Percentiles rank a stretch among this genome's conserved stretches.
These are phyloP conservation scores for Beauveria brongniartii DNA, from an alignment of 2,329 filamentous ascomycete species.

Conservation along the genomic window DNA sequence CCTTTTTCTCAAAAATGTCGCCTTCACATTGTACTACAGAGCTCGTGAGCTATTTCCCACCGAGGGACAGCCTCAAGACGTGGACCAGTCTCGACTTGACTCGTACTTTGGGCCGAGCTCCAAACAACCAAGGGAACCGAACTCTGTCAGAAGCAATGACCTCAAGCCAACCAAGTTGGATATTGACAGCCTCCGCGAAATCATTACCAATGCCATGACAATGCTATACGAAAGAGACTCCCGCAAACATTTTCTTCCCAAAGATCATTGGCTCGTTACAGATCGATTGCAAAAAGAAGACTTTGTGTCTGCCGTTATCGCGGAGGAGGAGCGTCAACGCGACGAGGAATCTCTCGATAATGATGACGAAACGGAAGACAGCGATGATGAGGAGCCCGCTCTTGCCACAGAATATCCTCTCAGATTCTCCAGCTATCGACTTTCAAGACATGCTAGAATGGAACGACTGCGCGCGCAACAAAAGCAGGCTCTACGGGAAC, in stretches of 20 bases:
- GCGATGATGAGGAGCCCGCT: slow-evolving; percentile 23
- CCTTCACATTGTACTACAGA: slow-evolving; percentile 83
- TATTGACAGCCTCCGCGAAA: slow-evolving; percentile 67
- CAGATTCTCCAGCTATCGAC: slow-evolving; percentile 44
- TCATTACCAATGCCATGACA: slow-evolving; percentile 71
- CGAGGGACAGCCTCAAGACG: slow-evolving; percentile 16
- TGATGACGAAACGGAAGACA: slow-evolving; percentile 24
- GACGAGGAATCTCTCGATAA: slow-evolving; percentile 36
- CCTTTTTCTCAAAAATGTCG: slow-evolving; percentile 80
- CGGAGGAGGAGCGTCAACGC: slow-evolving; percentile 74
- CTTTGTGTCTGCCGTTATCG: slow-evolving; percentile 78
- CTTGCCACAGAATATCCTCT: slow-evolving; percentile 20
- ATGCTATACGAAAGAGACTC: slow-evolving; percentile 94
- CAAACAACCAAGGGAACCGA: not conserved
- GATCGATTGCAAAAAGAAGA: slow-evolving; percentile 77
- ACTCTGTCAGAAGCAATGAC: slow-evolving; percentile 11
- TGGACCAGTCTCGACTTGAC: slow-evolving; percentile 20
- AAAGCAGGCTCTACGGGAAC: slow-evolving; percentile 57
- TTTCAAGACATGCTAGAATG: slow-evolving; percentile 54
- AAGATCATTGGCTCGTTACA: slow-evolving; percentile 92
- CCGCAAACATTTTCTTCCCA: slow-evolving; percentile 70
- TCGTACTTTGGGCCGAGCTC: slow-evolving; percentile 20
- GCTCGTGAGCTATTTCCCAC: slow-evolving; percentile 49
- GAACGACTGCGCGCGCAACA: slow-evolving; percentile 58
- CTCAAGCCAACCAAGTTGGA: slow-evolving; percentile 40